phyloP scores from a whole-genome alignment of 345 rosid genomes.

The Aquilaria yunnanensis region DNA sequence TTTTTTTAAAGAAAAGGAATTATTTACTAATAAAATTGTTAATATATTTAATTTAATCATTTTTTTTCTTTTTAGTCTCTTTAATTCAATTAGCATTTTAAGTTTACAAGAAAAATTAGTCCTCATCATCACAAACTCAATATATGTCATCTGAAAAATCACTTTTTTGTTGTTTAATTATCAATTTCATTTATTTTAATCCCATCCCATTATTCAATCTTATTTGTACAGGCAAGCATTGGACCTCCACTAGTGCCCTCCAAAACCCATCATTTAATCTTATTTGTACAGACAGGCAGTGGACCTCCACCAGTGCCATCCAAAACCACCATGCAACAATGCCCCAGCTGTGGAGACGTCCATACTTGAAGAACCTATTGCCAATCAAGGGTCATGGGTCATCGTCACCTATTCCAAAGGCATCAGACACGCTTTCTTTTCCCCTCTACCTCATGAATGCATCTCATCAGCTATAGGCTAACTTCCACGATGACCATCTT shows the following conservation, averaged over 20 bases:
- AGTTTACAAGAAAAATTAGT: too few relatives aligned
- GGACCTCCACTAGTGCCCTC: too few relatives aligned
- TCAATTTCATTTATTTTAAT: too few relatives aligned
- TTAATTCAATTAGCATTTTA: too few relatives aligned
- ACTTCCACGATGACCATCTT: conserved; percentile 16
- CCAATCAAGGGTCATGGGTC: neutral
- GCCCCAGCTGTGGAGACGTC: neutral
- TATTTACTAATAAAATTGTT: too few relatives aligned
- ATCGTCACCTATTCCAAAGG: conserved; percentile 33
- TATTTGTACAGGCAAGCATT: conserved; percentile 2
- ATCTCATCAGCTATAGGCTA: neutral
- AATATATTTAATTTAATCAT: too few relatives aligned
- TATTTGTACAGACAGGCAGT: conserved; percentile 1
- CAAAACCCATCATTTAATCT: too few relatives aligned
- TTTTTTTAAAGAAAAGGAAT: too few relatives aligned
- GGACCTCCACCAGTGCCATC: conserved; percentile 48
- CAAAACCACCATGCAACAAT: conserved; percentile 18
- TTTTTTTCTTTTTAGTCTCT: too few relatives aligned
- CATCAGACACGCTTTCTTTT: conserved; percentile 79
- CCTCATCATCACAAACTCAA: too few relatives aligned
- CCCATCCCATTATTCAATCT: neutral
- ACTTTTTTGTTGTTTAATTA: too few relatives aligned
- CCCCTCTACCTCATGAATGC: conserved; percentile 64
- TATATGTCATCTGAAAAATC: too few relatives aligned
- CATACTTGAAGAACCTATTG: neutral